A percentile compares a stretch with the other conserved stretches of the same genome.
Conservation (phyloP, 108 stramenopile genomes). For the Ochromonas danica region DNA sequence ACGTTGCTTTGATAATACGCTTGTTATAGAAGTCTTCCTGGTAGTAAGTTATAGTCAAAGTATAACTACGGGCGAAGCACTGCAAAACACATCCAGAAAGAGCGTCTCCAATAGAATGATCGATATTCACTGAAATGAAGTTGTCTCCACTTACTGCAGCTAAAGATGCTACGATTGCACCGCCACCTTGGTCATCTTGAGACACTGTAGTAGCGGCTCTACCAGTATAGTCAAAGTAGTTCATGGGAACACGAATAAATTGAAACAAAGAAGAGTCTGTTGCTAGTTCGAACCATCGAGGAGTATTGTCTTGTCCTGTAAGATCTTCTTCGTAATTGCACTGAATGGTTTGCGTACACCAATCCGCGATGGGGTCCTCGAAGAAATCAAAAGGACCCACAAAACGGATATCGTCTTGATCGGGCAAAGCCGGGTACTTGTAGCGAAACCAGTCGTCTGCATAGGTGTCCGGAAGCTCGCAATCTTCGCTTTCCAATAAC, state of each 20-base stretch:
- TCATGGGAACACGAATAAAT: conserved; percentile 66
- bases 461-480: conserved; percentile 43
- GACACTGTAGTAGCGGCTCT: background rate
- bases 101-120: conserved; percentile 56
- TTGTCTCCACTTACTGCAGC: conserved; percentile 48
- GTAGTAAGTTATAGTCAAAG: conserved; percentile 69
- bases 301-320: conserved; percentile 52
- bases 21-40: conserved; percentile 63
- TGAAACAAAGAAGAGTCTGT: conserved; percentile 63
- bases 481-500: conserved; percentile 41
- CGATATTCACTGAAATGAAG: conserved; percentile 66
- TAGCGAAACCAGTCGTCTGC: conserved; percentile 60
- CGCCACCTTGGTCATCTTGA: conserved; percentile 22
- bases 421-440: conserved; percentile 58
- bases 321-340: conserved; percentile 68
- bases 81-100: conserved; percentile 56
- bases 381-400: conserved; percentile 66
- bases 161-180: conserved; percentile 8
- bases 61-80: conserved; percentile 68
- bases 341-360: conserved; percentile 59
- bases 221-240: conserved; percentile 68
- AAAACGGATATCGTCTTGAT: conserved; percentile 66
- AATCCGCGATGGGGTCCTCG: conserved; percentile 68
- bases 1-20: conserved; percentile 60
- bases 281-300: conserved; percentile 74